Evolutionary conservation across 2,329 filamentous ascomycete genomes (phyloP).

Genomic region (Fusarium sp.): DNA sequence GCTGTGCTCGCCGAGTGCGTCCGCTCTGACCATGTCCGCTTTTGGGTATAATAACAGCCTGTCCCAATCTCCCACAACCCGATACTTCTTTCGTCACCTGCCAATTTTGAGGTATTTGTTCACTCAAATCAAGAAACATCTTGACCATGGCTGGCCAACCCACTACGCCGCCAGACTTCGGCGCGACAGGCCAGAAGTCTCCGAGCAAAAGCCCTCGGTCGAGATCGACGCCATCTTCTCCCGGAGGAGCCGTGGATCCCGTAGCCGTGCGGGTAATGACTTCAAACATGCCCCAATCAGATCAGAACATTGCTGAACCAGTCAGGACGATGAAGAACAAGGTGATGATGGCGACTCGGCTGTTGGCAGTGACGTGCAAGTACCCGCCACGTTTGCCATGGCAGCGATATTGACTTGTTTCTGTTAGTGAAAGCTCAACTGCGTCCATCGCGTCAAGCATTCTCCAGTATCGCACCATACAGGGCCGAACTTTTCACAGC

Average conservation of each 20-base stretch:
- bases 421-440: conserved; percentile 15
- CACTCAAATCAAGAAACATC: not conserved
- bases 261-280: not conserved
- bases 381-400: not conserved
- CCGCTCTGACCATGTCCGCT: not conserved
- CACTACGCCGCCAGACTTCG: not conserved
- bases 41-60: not conserved
- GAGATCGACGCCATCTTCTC: not conserved
- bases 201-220: not conserved
- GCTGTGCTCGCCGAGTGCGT: not conserved
- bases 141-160: not conserved
- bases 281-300: not conserved
- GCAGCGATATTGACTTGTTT: not conserved
- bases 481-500: conserved; percentile 26
- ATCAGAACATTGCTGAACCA: not conserved
- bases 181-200: not conserved
- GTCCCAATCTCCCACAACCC: not conserved
- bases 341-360: conserved; percentile 5
- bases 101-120: not conserved
- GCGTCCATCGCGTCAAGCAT: conserved; percentile 28
- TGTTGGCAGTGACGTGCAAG: conserved; percentile 9
- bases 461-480: conserved; percentile 23
- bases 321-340: conserved; percentile 1
- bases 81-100: not conserved
- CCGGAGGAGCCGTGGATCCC: not conserved